Conservation (phyloP, 2,329 filamentous ascomycete species). For the Beauveria brongniartii region DNA sequence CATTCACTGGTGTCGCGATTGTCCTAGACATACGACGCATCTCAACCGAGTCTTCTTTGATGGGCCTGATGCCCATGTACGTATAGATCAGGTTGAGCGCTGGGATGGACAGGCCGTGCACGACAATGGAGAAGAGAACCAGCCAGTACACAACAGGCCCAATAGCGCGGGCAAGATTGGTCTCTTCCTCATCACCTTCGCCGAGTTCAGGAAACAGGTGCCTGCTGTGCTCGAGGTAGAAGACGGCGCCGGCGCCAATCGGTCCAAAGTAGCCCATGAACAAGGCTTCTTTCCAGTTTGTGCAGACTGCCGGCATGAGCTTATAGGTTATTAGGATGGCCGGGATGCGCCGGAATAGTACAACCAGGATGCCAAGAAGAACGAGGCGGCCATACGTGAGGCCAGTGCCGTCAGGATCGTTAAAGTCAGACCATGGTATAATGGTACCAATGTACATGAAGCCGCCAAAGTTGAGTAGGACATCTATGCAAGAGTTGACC, state of each 20-base stretch:
- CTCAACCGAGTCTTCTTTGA: slow-evolving; percentile 33
- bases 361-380: slow-evolving; percentile 42
- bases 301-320: slow-evolving; percentile 43
- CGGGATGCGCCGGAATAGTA: slow-evolving; percentile 49
- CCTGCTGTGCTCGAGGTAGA: slow-evolving; percentile 53
- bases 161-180: slow-evolving; percentile 28
- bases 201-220: slow-evolving; percentile 31
- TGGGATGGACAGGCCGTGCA: slow-evolving; percentile 42
- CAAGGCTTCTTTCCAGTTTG: slow-evolving; percentile 48
- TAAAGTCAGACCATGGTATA: slow-evolving; percentile 48
- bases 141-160: slow-evolving; percentile 13
- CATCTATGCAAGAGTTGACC: slow-evolving; percentile 50
- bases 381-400: slow-evolving; percentile 43
- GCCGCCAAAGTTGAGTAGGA: slow-evolving; percentile 50
- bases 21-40: slow-evolving; percentile 30
- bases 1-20: slow-evolving; percentile 31
- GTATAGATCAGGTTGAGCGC: slow-evolving; percentile 31
- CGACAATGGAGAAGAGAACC: slow-evolving; percentile 32
- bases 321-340: slow-evolving; percentile 46
- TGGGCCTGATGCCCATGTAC: slow-evolving; percentile 30
- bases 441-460: slow-evolving; percentile 52
- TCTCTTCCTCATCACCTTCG: slow-evolving; percentile 27
- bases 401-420: slow-evolving; percentile 43
- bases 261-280: slow-evolving; percentile 66
- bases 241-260: slow-evolving; percentile 68